Conservation (phyloP, 2,329 filamentous ascomycete genomes). For the Beauveria sp. region DNA sequence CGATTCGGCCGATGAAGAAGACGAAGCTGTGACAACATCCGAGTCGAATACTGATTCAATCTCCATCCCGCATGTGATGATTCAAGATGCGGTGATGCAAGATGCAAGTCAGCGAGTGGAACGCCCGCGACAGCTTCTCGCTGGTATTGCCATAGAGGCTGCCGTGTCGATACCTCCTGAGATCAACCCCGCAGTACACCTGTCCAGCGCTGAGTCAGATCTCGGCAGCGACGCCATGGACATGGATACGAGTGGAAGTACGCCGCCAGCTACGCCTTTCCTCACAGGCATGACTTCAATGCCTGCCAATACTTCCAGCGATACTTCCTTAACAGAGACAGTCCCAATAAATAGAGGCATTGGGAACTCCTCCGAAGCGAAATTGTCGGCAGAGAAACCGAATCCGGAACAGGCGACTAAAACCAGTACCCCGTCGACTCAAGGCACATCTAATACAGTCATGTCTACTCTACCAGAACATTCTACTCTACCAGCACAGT, state of each 20-base stretch:
- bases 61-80: neutral
- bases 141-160: neutral
- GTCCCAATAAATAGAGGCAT: neutral
- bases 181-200: too few species aligned
- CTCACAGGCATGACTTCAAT: too few species aligned
- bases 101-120: neutral
- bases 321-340: neutral
- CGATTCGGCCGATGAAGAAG: neutral
- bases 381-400: neutral
- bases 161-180: neutral
- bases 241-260: neutral
- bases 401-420: neutral
- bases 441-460: too few species aligned
- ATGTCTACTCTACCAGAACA: too few species aligned
- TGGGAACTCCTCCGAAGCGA: neutral
- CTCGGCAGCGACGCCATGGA: conserved; percentile 4
- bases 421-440: neutral
- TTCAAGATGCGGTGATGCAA: neutral
- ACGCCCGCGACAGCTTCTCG: neutral
- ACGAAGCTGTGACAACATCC: neutral
- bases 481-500: too few species aligned
- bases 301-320: too few species aligned
- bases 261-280: neutral
- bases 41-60: neutral
- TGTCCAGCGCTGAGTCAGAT: neutral